Evolutionary conservation across 495 filamentous ascomycete genomes (phyloP).

Genomic region (Daldinia bambusicola): DNA sequence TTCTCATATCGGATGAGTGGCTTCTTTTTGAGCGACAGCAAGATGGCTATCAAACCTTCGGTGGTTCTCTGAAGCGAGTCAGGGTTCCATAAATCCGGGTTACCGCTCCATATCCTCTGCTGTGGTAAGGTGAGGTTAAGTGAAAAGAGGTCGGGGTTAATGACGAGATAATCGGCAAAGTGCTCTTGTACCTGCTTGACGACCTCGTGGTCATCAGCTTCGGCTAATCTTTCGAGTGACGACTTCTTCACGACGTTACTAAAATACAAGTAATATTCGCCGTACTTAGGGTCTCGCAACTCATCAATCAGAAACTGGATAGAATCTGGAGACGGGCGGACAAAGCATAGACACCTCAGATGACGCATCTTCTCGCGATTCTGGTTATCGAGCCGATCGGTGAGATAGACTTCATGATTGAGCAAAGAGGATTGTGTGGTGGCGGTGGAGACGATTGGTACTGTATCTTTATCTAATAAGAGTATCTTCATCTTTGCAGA

Average conservation of each 20-base stretch:
- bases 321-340: conserved; percentile 88
- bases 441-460: conserved; percentile 90
- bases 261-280: conserved; percentile 96
- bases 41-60: conserved; percentile 83
- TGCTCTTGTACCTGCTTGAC: conserved; percentile 92
- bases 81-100: conserved; percentile 87
- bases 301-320: conserved; percentile 96
- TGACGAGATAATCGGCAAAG: conserved; percentile 92
- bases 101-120: conserved; percentile 80
- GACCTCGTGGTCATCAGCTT: conserved; percentile 98
- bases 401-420: conserved; percentile 97
- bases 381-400: conserved; percentile 90
- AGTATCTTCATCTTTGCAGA: conserved; percentile 99
- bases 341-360: conserved; percentile 90
- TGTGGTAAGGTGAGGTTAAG: conserved; percentile 78
- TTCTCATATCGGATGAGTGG: conserved; percentile 94
- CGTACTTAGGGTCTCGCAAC: conserved; percentile 94
- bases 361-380: conserved; percentile 98
- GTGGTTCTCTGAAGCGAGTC: conserved; percentile 85
- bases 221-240: conserved; percentile 90
- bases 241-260: conserved; percentile 98
- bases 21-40: conserved; percentile 94
- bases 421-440: conserved; percentile 96
- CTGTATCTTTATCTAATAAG: conserved; percentile 92
- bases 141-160: conserved; percentile 94